Conservation (phyloP, 2,329 filamentous ascomycete species). For the Aspergillus carbonarius region DNA sequence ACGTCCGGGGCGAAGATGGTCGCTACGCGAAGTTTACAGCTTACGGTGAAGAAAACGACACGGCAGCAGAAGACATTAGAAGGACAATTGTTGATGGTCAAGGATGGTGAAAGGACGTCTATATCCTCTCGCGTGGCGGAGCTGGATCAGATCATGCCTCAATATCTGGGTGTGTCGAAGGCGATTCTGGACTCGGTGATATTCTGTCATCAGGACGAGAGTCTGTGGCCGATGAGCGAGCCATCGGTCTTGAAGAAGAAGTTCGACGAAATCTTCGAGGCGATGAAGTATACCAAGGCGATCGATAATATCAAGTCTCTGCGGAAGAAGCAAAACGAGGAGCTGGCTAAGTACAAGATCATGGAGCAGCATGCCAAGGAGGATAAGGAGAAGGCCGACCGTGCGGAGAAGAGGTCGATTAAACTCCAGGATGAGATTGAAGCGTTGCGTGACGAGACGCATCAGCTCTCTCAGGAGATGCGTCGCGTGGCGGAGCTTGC, state of each 20-base stretch:
- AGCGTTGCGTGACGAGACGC: constrained; percentile 60
- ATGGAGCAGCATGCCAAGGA: constrained; percentile 75
- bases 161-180: constrained; percentile 82
- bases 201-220: constrained; percentile 98
- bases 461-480: constrained; percentile 54
- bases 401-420: constrained; percentile 63
- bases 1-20: constrained; percentile 79
- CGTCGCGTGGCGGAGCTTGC: constrained; percentile 50
- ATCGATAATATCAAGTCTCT: constrained; percentile 92
- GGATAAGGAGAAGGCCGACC: constrained; percentile 81
- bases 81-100: constrained; percentile 70
- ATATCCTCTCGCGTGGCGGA: constrained; percentile 79
- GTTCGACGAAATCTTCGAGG: constrained; percentile 98
- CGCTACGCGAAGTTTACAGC: constrained; percentile 77
- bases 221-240: constrained; percentile 93
- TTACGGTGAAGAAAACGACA: constrained; percentile 79
- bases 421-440: constrained; percentile 64
- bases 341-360: constrained; percentile 70
- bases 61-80: constrained; percentile 82
- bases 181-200: constrained; percentile 93
- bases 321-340: constrained; percentile 76
- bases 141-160: constrained; percentile 78
- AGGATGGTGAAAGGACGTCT: constrained; percentile 74
- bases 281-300: constrained; percentile 92
- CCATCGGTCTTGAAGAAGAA: constrained; percentile 82